Evolutionary conservation across 352 stramenopile species (phyloP).

Genomic region (Ophiocytium majus): DNA sequence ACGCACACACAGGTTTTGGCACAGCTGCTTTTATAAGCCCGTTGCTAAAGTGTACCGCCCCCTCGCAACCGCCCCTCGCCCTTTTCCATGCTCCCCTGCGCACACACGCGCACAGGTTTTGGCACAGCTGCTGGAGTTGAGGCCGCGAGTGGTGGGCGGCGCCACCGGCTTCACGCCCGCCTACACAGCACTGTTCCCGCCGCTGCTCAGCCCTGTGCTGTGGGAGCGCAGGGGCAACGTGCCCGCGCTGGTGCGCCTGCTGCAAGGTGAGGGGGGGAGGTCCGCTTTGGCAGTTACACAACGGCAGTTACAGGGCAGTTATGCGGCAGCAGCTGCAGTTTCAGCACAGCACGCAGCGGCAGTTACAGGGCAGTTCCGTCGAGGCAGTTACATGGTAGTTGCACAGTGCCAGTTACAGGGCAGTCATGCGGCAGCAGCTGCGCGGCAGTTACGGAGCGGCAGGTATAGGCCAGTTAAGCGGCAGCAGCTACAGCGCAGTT

Average conservation of each 20-base stretch:
- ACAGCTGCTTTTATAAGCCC: too few species aligned
- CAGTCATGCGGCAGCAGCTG: background rate
- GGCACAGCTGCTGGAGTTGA: conserved; percentile 91
- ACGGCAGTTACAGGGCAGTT: background rate
- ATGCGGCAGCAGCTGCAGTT: too few species aligned
- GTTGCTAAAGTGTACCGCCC: too few species aligned
- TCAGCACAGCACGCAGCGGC: too few species aligned
- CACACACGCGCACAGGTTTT: too few species aligned
- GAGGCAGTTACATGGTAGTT: background rate
- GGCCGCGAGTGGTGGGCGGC: conserved; percentile 63
- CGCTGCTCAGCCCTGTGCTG: conserved; percentile 83
- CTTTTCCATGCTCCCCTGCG: too few species aligned
- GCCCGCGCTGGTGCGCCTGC: conserved; percentile 88
- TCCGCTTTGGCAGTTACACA: background rate
- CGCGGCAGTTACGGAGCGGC: too few species aligned
- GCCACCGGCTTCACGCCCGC: conserved; percentile 58
- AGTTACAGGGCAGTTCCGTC: background rate
- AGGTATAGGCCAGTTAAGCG: too few species aligned
- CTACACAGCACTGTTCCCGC: conserved; percentile 90
- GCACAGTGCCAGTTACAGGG: background rate
- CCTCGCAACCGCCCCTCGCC: too few species aligned
- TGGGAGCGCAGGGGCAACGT: conserved; percentile 96
- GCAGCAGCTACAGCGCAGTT: background rate
- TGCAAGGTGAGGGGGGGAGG: conserved; percentile 59
- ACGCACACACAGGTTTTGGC: too few species aligned